These are phyloP conservation scores for Pinus albicaulis DNA, from an alignment of 75 land plant species.

Conservation along the genomic window DNA sequence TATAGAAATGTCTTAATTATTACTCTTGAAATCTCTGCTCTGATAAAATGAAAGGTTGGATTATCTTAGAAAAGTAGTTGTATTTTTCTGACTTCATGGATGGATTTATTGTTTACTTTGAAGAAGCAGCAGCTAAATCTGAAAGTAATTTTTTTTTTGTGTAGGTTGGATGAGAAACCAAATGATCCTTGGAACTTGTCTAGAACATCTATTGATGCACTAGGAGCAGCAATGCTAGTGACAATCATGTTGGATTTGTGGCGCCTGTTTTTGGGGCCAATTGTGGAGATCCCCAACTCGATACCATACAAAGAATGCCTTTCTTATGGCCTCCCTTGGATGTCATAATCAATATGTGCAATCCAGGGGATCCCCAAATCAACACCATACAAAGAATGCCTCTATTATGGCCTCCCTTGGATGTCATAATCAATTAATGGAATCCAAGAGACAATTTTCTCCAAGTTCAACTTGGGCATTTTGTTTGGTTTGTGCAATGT, in stretches of 20 bases:
- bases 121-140: not conserved
- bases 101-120: not conserved
- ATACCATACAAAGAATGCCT: constrained; percentile 41
- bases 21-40: not conserved
- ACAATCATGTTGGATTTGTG: constrained; percentile 88
- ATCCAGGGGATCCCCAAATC: constrained; percentile 24
- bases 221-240: constrained; percentile 95
- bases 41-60: not conserved
- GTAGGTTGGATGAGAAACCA: constrained; percentile 84
- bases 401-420: constrained; percentile 77
- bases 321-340: constrained; percentile 80
- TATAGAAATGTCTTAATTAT: not conserved
- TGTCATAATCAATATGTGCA: constrained; percentile 23
- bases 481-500: no score
- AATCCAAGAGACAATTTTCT: no score
- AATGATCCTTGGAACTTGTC: constrained; percentile 71
- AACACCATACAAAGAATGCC: constrained; percentile 38
- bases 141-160: not conserved
- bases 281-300: constrained; percentile 58
- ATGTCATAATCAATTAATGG: constrained; percentile 25
- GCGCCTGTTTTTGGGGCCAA: constrained; percentile 88
- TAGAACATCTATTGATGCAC: constrained; percentile 79
- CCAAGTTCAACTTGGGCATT: no score
- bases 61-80: not conserved
- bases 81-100: not conserved